Evolutionary conservation across 371 early-diverging fungal species (phyloP).

Genomic region (Syncephalastrum contaminatum): DNA sequence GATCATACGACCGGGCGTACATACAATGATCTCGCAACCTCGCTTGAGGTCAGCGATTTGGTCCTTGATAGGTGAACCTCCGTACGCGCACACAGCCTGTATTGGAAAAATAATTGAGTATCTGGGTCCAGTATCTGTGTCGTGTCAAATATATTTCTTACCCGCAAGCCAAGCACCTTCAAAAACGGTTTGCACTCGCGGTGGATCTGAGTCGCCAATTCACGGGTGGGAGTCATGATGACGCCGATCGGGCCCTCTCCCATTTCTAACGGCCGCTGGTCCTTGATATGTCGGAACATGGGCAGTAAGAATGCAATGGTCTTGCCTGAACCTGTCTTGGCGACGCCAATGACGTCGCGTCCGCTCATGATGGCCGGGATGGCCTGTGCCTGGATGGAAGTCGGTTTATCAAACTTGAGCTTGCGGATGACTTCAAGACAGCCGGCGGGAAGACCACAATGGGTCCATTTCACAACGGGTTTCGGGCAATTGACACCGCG

Average conservation of each 20-base stretch:
- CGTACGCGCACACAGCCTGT: conserved; percentile 94
- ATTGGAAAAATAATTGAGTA: not conserved
- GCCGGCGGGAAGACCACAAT: conserved; percentile 84
- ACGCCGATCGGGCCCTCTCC: conserved; percentile 94
- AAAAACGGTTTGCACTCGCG: conserved; percentile 89
- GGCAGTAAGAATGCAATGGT: conserved; percentile 96
- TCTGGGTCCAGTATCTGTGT: too few relatives aligned
- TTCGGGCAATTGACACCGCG: conserved; percentile 88
- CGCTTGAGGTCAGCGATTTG: conserved; percentile 98
- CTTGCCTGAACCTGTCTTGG: conserved; percentile 99
- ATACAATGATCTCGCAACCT: conserved; percentile 98
- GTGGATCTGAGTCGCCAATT: conserved; percentile 98
- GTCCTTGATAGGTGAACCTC: conserved; percentile 97
- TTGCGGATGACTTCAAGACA: conserved; percentile 76
- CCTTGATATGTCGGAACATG: conserved; percentile 96
- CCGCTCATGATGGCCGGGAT: conserved; percentile 98
- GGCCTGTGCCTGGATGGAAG: conserved; percentile 97
- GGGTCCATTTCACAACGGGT: conserved; percentile 94
- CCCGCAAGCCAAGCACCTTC: conserved; percentile 71
- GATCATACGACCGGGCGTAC: conserved; percentile 99
- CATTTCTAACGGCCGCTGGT: conserved; percentile 81
- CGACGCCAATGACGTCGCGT: conserved; percentile 97
- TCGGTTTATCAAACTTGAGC: conserved; percentile 85
- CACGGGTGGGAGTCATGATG: conserved; percentile 99
- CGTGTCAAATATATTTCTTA: conserved; percentile 12